Evolutionary conservation across 1,284 basidiomycete genomes (phyloP).

Genomic region (Rhodotorula sp.): DNA sequence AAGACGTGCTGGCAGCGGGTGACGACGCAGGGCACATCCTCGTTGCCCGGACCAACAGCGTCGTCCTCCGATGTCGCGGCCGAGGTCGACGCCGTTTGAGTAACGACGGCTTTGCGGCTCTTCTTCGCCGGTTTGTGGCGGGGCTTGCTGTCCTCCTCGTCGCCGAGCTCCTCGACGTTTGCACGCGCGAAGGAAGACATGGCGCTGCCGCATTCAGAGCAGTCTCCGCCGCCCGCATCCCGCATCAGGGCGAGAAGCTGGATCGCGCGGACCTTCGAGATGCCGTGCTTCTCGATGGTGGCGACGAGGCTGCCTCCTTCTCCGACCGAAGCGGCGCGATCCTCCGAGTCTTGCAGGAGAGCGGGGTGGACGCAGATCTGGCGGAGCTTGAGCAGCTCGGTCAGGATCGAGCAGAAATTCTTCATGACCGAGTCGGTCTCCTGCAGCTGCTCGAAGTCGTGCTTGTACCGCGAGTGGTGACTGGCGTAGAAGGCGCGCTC

Average conservation of each 20-base stretch:
- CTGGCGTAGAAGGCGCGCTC: constrained; percentile 81
- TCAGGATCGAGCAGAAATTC: constrained; percentile 96
- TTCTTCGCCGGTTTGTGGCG: constrained; percentile 51
- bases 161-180: constrained; percentile 51
- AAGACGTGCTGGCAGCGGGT: constrained; percentile 93
- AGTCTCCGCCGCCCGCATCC: constrained; percentile 75
- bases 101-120: constrained; percentile 1
- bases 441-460: constrained; percentile 81
- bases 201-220: constrained; percentile 79
- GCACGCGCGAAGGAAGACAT: constrained; percentile 50
- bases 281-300: constrained; percentile 73
- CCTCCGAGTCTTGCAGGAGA: constrained; percentile 62
- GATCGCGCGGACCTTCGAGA: constrained; percentile 68
- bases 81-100: constrained; percentile 51
- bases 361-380: constrained; percentile 98
- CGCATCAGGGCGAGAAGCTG: constrained; percentile 76
- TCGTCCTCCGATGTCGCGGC: constrained; percentile 56
- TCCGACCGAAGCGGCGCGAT: constrained; percentile 33
- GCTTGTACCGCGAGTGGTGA: constrained; percentile 84
- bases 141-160: constrained; percentile 49
- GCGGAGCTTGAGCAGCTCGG: constrained; percentile 88
- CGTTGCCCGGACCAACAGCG: constrained; percentile 46
- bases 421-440: constrained; percentile 89
- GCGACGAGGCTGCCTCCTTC: constrained; percentile 58
- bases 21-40: constrained; percentile 63